Percentiles rank a stretch among this genome's conserved stretches.
Evolutionary conservation across 306 rosid genomes (phyloP).

Genomic region (Ochetophila trinervis): DNA sequence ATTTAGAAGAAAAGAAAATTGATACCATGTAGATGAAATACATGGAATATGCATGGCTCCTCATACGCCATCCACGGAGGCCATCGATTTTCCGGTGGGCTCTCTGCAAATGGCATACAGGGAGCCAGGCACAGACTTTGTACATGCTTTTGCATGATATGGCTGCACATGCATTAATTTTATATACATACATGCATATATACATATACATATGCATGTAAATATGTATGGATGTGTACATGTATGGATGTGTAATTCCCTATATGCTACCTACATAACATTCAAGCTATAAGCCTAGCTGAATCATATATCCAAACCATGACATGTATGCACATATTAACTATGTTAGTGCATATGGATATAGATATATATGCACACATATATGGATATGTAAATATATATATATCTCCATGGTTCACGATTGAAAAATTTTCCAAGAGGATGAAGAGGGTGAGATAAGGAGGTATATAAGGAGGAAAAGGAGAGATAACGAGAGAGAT

Average conservation of each 20-base stretch:
- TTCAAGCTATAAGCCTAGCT: not conserved
- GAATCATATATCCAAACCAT: too few relatives aligned
- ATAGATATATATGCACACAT: not conserved
- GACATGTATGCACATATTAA: not conserved
- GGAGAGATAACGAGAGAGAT: slow-evolving; percentile 19
- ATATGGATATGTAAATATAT: not conserved
- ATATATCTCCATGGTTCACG: not conserved
- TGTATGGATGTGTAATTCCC: too few relatives aligned
- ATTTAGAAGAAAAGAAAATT: not conserved
- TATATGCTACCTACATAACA: too few relatives aligned
- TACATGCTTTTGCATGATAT: slow-evolving; percentile 1
- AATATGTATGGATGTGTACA: too few relatives aligned
- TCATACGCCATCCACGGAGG: slow-evolving; percentile 94
- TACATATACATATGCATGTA: not conserved
- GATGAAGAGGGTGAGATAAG: slow-evolving; percentile 14
- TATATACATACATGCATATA: not conserved
- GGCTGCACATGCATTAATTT: not conserved
- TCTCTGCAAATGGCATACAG: slow-evolving; percentile 97
- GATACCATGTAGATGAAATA: slow-evolving; percentile 18
- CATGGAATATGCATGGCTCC: slow-evolving; percentile 92
- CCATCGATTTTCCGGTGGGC: slow-evolving; percentile 63
- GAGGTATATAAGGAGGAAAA: slow-evolving; percentile 14
- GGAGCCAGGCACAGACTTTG: slow-evolving; percentile 90
- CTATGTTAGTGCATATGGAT: not conserved
- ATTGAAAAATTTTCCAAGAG: not conserved